Conservation (phyloP, 192 early-diverging fungal species). For the Umbelopsis isabellina region DNA sequence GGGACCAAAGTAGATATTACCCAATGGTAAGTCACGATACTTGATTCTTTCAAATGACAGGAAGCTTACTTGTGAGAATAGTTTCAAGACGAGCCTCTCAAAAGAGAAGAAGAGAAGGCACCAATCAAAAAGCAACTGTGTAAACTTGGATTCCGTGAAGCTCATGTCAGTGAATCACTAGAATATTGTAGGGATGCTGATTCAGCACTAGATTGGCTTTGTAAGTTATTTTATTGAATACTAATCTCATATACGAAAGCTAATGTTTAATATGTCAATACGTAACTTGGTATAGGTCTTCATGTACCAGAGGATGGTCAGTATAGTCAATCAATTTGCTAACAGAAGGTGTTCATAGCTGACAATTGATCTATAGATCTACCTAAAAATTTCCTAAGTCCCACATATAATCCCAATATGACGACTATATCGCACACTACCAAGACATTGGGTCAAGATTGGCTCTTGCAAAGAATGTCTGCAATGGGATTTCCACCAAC, state of each 20-base stretch:
- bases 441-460: constrained; percentile 59
- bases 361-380: constrained; percentile 45
- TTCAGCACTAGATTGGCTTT: constrained; percentile 82
- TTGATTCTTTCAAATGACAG: neutral
- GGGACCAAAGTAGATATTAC: constrained; percentile 14
- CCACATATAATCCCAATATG: constrained; percentile 58
- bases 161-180: constrained; percentile 79
- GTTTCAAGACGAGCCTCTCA: constrained; percentile 14
- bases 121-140: constrained; percentile 41
- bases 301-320: constrained; percentile 90
- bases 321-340: neutral
- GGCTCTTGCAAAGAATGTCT: constrained; percentile 61
- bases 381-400: constrained; percentile 52
- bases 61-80: neutral
- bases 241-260: neutral
- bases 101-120: constrained; percentile 21
- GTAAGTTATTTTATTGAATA: constrained; percentile 39
- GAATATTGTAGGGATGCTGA: constrained; percentile 51
- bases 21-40: neutral
- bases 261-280: neutral
- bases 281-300: constrained; percentile 40
- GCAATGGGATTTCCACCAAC: constrained; percentile 60
- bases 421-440: constrained; percentile 54
- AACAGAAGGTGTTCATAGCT: no score
- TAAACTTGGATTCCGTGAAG: constrained; percentile 68